Conservation (phyloP, 768 basidiomycete species). For the Sutorius australiensis region DNA sequence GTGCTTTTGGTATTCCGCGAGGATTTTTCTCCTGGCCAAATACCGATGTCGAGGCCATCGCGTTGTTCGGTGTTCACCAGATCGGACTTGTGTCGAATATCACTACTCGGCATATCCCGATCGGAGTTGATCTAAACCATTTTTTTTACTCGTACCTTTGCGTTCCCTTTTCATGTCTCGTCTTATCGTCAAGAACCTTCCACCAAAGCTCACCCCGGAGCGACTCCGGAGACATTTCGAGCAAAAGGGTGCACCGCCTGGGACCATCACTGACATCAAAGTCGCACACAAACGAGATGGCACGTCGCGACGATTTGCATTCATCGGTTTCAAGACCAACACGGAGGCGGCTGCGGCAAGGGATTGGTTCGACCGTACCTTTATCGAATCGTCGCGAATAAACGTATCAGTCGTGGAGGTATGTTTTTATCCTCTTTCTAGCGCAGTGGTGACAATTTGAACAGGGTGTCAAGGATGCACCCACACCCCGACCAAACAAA, state of each 20-base stretch:
- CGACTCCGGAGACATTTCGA: slow-evolving; percentile 68
- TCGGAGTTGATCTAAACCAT: slow-evolving; percentile 16
- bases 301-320: slow-evolving; percentile 83
- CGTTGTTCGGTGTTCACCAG: not conserved
- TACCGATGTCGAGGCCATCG: slow-evolving; percentile 28
- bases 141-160: not conserved
- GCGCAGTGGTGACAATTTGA: slow-evolving; percentile 1
- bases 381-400: slow-evolving; percentile 75
- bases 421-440: not conserved
- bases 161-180: slow-evolving; percentile 57
- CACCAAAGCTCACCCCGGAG: slow-evolving; percentile 60
- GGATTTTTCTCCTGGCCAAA: slow-evolving; percentile 63
- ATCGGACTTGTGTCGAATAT: not conserved
- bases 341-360: slow-evolving; percentile 70
- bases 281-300: slow-evolving; percentile 75
- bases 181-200: slow-evolving; percentile 79
- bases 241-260: slow-evolving; percentile 54
- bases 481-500: slow-evolving; percentile 65
- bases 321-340: slow-evolving; percentile 84
- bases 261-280: slow-evolving; percentile 82
- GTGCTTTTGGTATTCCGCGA: slow-evolving; percentile 91
- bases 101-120: slow-evolving; percentile 20
- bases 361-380: slow-evolving; percentile 83
- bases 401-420: slow-evolving; percentile 77
- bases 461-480: slow-evolving; percentile 68